A percentile compares a stretch with the other conserved stretches of the same genome.
phyloP scores from a whole-genome alignment of 345 rosid genomes.

The Euphorbia peplus region DNA sequence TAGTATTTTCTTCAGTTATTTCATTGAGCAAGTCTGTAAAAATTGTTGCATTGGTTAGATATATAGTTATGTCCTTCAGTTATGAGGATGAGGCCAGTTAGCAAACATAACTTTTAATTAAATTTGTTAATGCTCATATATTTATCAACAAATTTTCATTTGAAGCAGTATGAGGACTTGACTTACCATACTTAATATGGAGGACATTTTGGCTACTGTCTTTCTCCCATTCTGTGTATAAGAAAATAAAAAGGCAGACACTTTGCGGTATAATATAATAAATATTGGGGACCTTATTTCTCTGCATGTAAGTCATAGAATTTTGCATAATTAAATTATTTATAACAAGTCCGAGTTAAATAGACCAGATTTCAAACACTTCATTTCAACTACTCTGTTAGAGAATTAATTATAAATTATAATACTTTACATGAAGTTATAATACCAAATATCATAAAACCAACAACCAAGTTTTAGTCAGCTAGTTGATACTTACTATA shows the following conservation, averaged over 20 bases:
- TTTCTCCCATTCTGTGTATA: neutral
- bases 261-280: neutral
- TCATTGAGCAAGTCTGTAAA: neutral
- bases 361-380: neutral
- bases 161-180: neutral
- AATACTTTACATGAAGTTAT: too few relatives aligned
- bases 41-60: neutral
- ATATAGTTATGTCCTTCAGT: neutral
- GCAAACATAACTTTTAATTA: neutral
- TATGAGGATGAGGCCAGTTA: neutral
- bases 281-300: neutral
- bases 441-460: too few relatives aligned
- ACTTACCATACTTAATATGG: neutral
- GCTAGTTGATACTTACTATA: too few relatives aligned
- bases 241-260: neutral
- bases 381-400: neutral
- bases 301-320: neutral
- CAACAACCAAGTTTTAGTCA: too few relatives aligned
- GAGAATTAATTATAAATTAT: neutral
- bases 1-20: slow-evolving; percentile 20
- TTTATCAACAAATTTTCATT: neutral
- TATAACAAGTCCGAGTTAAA: neutral
- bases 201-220: neutral
- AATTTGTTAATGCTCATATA: neutral
- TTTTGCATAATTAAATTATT: neutral